These are phyloP conservation scores for Globisporangium carolinianum DNA, from an alignment of 352 stramenopile species.

Conservation along the genomic window DNA sequence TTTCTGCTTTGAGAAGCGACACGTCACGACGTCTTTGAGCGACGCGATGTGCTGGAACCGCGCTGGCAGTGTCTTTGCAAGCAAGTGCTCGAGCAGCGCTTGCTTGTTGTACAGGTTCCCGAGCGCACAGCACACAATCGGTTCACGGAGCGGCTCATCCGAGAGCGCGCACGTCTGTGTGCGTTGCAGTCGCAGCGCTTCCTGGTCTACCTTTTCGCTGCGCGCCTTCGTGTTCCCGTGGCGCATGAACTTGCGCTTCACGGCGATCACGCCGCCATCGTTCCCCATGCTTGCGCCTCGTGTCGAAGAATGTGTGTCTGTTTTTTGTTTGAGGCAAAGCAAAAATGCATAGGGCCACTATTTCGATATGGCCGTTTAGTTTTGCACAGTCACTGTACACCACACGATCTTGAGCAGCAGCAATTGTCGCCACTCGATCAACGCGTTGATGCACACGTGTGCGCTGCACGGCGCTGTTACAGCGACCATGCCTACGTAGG, in stretches of 20 bases:
- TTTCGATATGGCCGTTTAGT: too few species aligned
- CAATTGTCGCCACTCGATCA: too few species aligned
- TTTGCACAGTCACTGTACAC: not conserved
- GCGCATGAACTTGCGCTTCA: slow-evolving; percentile 92
- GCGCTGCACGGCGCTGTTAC: too few species aligned
- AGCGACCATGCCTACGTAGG: too few species aligned
- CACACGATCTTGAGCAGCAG: not conserved
- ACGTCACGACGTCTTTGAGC: slow-evolving; percentile 86
- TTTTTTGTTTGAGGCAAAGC: too few species aligned
- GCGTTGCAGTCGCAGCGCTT: slow-evolving; percentile 48
- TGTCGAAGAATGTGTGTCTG: not conserved
- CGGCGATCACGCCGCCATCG: slow-evolving; percentile 91
- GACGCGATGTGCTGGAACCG: slow-evolving; percentile 76
- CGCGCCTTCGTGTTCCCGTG: slow-evolving; percentile 73
- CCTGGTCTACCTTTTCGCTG: slow-evolving; percentile 57
- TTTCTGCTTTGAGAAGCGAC: slow-evolving; percentile 26
- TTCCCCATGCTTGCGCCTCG: slow-evolving; percentile 71
- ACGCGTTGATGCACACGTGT: too few species aligned
- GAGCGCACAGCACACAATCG: slow-evolving; percentile 83
- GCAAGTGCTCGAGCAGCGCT: slow-evolving; percentile 69
- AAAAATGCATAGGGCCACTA: too few species aligned
- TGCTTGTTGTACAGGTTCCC: slow-evolving; percentile 93
- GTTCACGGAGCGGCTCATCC: slow-evolving; percentile 68
- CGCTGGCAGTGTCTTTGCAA: slow-evolving; percentile 72
- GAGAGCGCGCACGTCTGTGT: slow-evolving; percentile 78